Evolutionary conservation across 208 protist genomes (phyloP).

Genomic region (Leishmania lainsoni): DNA sequence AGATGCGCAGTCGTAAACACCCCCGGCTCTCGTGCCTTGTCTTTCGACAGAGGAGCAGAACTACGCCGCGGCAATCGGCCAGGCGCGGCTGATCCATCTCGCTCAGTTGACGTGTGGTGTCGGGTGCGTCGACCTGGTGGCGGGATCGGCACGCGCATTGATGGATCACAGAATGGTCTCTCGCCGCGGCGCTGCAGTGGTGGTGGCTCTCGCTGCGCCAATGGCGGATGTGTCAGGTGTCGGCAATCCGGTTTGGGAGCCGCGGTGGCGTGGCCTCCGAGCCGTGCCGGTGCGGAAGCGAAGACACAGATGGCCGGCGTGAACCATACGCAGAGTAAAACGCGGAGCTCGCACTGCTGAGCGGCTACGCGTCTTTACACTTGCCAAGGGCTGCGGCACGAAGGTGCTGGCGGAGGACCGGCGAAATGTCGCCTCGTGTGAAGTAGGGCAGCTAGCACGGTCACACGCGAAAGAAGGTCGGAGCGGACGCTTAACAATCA

Average conservation of each 20-base stretch:
- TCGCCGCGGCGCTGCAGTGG: neutral
- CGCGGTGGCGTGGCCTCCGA: neutral
- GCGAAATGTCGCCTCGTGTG: neutral
- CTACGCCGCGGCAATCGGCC: too few relatives aligned
- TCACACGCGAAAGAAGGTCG: neutral
- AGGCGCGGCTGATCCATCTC: neutral
- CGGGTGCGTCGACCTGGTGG: slow-evolving; percentile 3
- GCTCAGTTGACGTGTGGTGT: neutral
- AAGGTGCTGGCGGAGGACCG: neutral
- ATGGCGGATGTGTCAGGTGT: neutral
- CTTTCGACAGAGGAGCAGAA: too few relatives aligned
- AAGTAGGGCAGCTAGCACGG: neutral
- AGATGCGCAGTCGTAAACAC: neutral
- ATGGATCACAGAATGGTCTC: neutral
- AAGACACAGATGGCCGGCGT: neutral
- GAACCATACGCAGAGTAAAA: slow-evolving; percentile 9
- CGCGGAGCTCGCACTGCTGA: slow-evolving; percentile 12
- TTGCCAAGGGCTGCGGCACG: neutral
- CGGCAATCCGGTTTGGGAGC: neutral
- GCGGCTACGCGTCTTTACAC: neutral
- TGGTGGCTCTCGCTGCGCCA: neutral
- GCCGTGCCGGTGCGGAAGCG: neutral
- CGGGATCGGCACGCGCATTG: slow-evolving; percentile 9
- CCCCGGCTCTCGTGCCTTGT: neutral
- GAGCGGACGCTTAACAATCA: slow-evolving; percentile 19